phyloP scores from a whole-genome alignment of 2,329 filamentous ascomycete species.

The Thielaviopsis cerberus region DNA sequence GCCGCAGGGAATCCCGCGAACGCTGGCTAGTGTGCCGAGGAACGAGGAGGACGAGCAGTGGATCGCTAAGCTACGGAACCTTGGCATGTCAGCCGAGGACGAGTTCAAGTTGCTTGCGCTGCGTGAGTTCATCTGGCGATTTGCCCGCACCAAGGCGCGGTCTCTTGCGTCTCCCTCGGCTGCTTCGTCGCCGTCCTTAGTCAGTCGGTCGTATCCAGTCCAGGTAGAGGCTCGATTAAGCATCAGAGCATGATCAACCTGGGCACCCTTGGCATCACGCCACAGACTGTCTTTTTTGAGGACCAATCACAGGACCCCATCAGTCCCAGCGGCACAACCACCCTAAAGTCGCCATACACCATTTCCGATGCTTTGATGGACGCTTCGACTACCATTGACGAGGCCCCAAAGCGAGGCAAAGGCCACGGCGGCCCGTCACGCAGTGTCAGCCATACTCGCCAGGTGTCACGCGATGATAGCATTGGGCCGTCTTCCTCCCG shows the following conservation, averaged over 20 bases:
- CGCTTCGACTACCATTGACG: conserved; percentile 74
- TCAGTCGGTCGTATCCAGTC: background rate
- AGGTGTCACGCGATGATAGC: conserved; percentile 6
- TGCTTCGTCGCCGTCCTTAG: conserved; percentile 17
- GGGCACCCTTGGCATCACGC: conserved; percentile 56
- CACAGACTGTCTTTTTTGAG: conserved; percentile 83
- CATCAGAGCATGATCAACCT: conserved; percentile 52
- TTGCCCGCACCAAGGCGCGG: conserved; percentile 52
- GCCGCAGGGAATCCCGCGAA: conserved; percentile 18
- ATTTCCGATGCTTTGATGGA: conserved; percentile 83
- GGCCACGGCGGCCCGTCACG: conserved; percentile 18
- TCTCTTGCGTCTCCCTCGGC: conserved; percentile 22
- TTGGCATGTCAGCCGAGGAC: conserved; percentile 66
- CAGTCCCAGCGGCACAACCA: conserved; percentile 12
- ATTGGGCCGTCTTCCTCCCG: background rate
- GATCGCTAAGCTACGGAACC: conserved; percentile 66
- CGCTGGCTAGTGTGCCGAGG: conserved; percentile 36
- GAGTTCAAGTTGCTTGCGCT: conserved; percentile 77
- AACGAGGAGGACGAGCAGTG: conserved; percentile 92
- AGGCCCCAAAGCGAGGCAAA: conserved; percentile 32
- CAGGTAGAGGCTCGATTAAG: conserved; percentile 21
- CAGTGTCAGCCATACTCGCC: conserved; percentile 5
- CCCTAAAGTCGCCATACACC: conserved; percentile 40
- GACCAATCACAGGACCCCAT: conserved; percentile 29
- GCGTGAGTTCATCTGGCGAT: conserved; percentile 77